Conservation (phyloP, 163 green algal genomes). For the Botryococcus braunii region DNA sequence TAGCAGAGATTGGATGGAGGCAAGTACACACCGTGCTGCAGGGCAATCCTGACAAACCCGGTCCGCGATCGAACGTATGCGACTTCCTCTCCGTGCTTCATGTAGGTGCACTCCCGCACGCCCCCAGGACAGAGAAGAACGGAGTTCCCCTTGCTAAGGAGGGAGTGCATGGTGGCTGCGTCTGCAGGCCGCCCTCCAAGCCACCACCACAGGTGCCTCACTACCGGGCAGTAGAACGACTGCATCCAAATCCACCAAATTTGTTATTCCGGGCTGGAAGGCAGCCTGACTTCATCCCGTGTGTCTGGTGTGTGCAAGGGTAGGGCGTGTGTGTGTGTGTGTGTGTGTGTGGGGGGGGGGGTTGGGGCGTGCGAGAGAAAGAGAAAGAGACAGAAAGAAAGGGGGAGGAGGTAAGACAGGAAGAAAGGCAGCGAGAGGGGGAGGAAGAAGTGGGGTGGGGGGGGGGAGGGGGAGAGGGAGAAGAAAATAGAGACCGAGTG, state of each 20-base stretch:
- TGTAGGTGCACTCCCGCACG: conserved; percentile 14
- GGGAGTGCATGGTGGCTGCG: neutral
- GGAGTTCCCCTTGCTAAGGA: conserved; percentile 2
- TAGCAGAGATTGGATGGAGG: too few relatives aligned
- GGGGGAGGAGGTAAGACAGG: neutral
- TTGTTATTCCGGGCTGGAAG: neutral
- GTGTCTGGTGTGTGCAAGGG: neutral
- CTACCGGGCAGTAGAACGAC: conserved; percentile 10
- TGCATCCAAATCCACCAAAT: neutral
- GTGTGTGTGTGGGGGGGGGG: too few relatives aligned
- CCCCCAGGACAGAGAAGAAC: conserved; percentile 14
- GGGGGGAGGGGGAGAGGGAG: too few relatives aligned
- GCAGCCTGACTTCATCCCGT: neutral
- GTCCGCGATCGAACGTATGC: neutral
- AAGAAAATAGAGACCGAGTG: too few relatives aligned
- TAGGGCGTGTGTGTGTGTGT: too few relatives aligned
- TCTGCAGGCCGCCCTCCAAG: conserved; percentile 8
- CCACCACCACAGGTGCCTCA: conserved; percentile 18
- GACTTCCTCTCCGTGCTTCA: conserved; percentile 6
- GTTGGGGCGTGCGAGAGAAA: too few relatives aligned
- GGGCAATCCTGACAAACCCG: conserved; percentile 18
- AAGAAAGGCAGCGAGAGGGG: neutral
- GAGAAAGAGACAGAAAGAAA: too few relatives aligned
- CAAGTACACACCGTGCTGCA: conserved; percentile 9
- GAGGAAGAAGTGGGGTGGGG: neutral